phyloP scores from a whole-genome alignment of 257 asterid genomes.

The Fraxinus americana region DNA sequence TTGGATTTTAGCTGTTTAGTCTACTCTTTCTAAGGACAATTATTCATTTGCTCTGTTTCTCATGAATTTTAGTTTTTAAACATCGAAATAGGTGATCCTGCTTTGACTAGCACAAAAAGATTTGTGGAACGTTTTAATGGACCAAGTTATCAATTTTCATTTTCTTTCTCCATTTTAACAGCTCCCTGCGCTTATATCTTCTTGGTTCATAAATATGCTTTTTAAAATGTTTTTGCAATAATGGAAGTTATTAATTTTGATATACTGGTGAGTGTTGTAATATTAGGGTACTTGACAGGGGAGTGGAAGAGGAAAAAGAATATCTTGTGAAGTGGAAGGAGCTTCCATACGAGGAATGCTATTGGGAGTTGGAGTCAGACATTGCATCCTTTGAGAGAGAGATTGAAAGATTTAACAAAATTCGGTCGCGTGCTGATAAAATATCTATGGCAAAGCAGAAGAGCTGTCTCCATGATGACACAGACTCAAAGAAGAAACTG shows the following conservation, averaged over 20 bases:
- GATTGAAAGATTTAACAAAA: constrained; percentile 64
- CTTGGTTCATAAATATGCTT: background rate
- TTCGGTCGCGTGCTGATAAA: constrained; percentile 60
- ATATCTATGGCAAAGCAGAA: constrained; percentile 58
- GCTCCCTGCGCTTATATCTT: background rate
- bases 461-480: constrained; percentile 50
- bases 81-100: background rate
- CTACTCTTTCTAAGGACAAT: background rate
- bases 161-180: background rate
- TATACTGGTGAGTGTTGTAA: background rate
- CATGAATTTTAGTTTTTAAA: background rate
- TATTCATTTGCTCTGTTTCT: background rate
- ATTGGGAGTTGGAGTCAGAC: constrained; percentile 88
- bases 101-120: background rate
- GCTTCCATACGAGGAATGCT: constrained; percentile 91
- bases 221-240: background rate
- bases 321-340: constrained; percentile 98
- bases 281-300: constrained; percentile 42
- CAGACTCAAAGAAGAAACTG: constrained; percentile 65
- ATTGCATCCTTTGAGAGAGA: constrained; percentile 77
- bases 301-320: constrained; percentile 67
- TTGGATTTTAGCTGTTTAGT: background rate
- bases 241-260: background rate
- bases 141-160: background rate
- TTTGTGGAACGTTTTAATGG: background rate